Evolutionary conservation across 805 yeast species (phyloP), one percentile per base, ranked within the genome.

Genomic region (Starmerella stellata): DNA sequence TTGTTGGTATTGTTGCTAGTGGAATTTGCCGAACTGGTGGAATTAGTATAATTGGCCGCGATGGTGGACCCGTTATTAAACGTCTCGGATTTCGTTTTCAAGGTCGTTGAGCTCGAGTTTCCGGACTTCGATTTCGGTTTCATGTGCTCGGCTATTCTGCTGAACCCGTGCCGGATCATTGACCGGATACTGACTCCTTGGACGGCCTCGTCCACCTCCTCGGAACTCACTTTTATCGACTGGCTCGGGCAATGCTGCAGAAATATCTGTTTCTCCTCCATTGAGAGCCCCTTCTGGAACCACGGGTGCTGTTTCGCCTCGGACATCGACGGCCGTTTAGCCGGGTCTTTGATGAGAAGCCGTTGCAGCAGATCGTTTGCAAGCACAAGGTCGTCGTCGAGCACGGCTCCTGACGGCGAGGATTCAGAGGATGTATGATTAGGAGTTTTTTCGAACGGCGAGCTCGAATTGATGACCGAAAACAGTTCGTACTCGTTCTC

Each of bases 401-500:
- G 37, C 9, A n/a, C 30, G 7, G 38, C 38, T 21, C 30, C 24
- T n/a, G n/a, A n/a, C n/a, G n/a, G n/a, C n/a, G n/a, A n/a, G n/a
- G n/a, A n/a, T n/a, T n/a, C n/a, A n/a, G n/a, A n/a, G n/a, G n/a
- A n/a, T n/a, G n/a, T n/a, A n/a, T n/a, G n/a, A n/a, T n/a, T n/a
- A 2, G 48, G 41, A 23, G 45, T 48, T 38, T 94, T 94, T 45
- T 77, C 72, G 37, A 58, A 59, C 21, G 80, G 55, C 1, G 64
- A 64, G 28, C 73, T 66, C 38, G 71, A 69, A 32, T 74, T 79
- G 47, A 90, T 90, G 11, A 74, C 82, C 41, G 77, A 76, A 57
- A 87, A 85, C 38, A 90, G 63, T 42, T 78, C 92, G 59, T 69
- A 87, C 52, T 83, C 94, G 24, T 80, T 74, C 35, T 74, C 83